Percentiles rank a stretch among this genome's conserved stretches.
These are phyloP conservation scores for Macrophomina pseudophaseolina DNA, from an alignment of 2,329 filamentous ascomycete species.

Conservation along the genomic window DNA sequence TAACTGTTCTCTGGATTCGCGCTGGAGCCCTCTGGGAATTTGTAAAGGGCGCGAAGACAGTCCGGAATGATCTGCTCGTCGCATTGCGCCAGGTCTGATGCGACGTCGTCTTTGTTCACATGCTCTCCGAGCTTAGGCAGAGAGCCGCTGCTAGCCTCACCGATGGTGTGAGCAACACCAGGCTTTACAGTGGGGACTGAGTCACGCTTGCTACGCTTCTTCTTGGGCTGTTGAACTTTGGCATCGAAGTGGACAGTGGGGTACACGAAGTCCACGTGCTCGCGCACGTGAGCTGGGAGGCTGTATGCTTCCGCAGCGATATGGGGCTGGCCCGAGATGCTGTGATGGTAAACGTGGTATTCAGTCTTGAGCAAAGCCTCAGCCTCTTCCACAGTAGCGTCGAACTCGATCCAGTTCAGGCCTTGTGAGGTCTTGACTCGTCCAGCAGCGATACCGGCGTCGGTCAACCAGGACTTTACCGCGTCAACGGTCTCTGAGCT, in stretches of 20 bases:
- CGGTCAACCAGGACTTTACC: conserved; percentile 60
- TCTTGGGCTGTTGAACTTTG: background rate
- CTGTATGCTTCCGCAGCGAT: conserved; percentile 48
- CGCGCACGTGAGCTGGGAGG: conserved; percentile 1
- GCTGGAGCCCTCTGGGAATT: conserved; percentile 33
- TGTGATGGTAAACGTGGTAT: conserved; percentile 58
- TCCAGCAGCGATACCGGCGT: conserved; percentile 55
- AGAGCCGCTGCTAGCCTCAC: background rate
- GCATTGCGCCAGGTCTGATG: conserved; percentile 42
- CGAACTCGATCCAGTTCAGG: conserved; percentile 61
- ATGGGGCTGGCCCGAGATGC: conserved; percentile 39
- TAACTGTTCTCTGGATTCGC: conserved; percentile 8
- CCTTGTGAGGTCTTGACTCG: conserved; percentile 58
- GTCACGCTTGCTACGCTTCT: background rate
- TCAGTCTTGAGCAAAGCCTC: conserved; percentile 60
- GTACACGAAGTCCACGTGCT: conserved; percentile 8
- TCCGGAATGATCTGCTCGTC: conserved; percentile 62
- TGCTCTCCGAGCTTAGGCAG: background rate
- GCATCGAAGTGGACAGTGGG: background rate
- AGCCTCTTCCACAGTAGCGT: conserved; percentile 59
- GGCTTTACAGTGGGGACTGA: background rate
- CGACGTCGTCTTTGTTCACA: background rate
- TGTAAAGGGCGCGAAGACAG: conserved; percentile 50
- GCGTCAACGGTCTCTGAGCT: conserved; percentile 53
- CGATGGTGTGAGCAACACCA: background rate